These are phyloP conservation scores for Cyberlindnera galapagoensis DNA, from an alignment of 805 yeast genomes.

Conservation along the genomic window DNA sequence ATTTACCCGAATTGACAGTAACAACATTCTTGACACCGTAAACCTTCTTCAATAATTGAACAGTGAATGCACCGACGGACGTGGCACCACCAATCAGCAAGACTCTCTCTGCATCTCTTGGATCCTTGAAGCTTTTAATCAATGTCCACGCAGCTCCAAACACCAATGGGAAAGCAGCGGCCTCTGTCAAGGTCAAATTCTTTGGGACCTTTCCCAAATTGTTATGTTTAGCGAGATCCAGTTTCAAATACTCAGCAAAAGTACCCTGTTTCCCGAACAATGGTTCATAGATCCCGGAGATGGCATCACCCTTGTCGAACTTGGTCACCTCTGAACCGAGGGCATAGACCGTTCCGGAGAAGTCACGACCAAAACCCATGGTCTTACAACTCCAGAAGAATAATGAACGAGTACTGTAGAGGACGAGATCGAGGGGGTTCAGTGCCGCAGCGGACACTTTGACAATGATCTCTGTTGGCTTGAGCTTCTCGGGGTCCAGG, in stretches of 20 bases:
- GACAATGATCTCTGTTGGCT: slow-evolving; percentile 36
- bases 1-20: slow-evolving; percentile 46
- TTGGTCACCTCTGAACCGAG: slow-evolving; percentile 35
- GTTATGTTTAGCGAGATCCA: slow-evolving; percentile 29
- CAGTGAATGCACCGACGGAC: slow-evolving; percentile 51
- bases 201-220: slow-evolving; percentile 36
- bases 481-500: slow-evolving; percentile 16
- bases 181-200: slow-evolving; percentile 37
- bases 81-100: slow-evolving; percentile 73
- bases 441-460: slow-evolving; percentile 42
- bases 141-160: slow-evolving; percentile 55
- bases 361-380: slow-evolving; percentile 44
- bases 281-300: slow-evolving; percentile 35
- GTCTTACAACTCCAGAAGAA: slow-evolving; percentile 23
- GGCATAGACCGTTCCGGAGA: slow-evolving; percentile 48
- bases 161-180: slow-evolving; percentile 59
- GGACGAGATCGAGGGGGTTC: slow-evolving; percentile 55
- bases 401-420: slow-evolving; percentile 23
- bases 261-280: slow-evolving; percentile 32
- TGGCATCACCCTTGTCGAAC: slow-evolving; percentile 45
- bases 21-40: slow-evolving; percentile 45
- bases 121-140: slow-evolving; percentile 26
- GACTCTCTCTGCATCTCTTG: slow-evolving; percentile 40
- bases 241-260: slow-evolving; percentile 37
- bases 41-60: slow-evolving; percentile 49